Evolutionary conservation across 2,329 filamentous ascomycete genomes (phyloP).

Genomic region (Botryotinia globosa): DNA sequence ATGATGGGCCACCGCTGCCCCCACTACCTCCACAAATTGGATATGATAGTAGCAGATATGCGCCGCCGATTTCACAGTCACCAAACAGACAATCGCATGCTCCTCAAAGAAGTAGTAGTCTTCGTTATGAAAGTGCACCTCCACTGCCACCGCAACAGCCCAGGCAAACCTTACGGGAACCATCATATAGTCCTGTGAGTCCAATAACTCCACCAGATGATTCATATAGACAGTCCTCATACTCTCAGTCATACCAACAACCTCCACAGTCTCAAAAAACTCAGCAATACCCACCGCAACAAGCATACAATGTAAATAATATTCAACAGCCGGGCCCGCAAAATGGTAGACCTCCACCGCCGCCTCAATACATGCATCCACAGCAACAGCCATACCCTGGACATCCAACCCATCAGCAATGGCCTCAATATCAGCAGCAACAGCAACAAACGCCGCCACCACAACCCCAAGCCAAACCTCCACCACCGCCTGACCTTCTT

Average conservation of each 20-base stretch:
- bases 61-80: slow-evolving; percentile 27
- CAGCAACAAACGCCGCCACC: slow-evolving; percentile 33
- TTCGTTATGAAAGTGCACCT: slow-evolving; percentile 35
- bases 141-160: slow-evolving; percentile 37
- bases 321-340: slow-evolving; percentile 23
- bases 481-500: slow-evolving; percentile 52
- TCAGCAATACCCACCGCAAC: slow-evolving; percentile 17
- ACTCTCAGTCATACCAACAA: slow-evolving; percentile 31
- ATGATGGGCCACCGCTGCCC: slow-evolving; percentile 38
- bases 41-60: slow-evolving; percentile 29
- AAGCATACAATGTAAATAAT: slow-evolving; percentile 20
- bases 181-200: slow-evolving; percentile 34
- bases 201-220: slow-evolving; percentile 32
- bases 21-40: slow-evolving; percentile 34
- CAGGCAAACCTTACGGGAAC: slow-evolving; percentile 27
- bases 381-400: slow-evolving; percentile 28
- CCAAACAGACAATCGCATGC: slow-evolving; percentile 27
- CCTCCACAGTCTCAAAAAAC: slow-evolving; percentile 23
- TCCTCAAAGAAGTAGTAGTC: slow-evolving; percentile 38
- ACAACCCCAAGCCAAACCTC: slow-evolving; percentile 39
- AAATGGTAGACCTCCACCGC: slow-evolving; percentile 24
- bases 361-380: slow-evolving; percentile 29
- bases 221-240: slow-evolving; percentile 25
- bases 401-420: slow-evolving; percentile 27
- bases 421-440: slow-evolving; percentile 36